Base-by-base conservation (phyloP, 2,329 filamentous ascomycete genomes). In the Arthrobotrys musiformis region DNA sequence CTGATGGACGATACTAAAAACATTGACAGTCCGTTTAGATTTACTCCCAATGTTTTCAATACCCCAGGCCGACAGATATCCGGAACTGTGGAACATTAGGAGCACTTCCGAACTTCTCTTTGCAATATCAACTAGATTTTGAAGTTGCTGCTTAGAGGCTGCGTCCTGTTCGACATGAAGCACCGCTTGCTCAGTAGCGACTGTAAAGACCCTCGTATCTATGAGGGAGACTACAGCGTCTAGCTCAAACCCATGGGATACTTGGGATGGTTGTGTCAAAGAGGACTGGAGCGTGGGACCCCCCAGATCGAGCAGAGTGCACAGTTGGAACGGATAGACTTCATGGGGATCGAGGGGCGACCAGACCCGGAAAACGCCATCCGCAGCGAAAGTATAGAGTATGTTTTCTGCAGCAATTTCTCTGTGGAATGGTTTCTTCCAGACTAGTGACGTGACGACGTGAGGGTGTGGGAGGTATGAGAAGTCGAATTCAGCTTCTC, bases 61-160 rank as follows among this genome's bases (percentile, higher is more conserved):
- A 0, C 93, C 94, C 92, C 94, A 97, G 0, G 93, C 93, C 44
- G 92, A 93, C 91, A 98, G 93, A 79, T 90, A 90, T 0, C 94
- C 94, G 56, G 87, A 86, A n/a, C 90, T 90, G 83, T 98, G 93
- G 56, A 97, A 86, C 7, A 94, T 90, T 24, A 98, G 87, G 79
- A 93, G 95, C 1, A 99, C 89, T 82, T 99, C 95, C 0, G 94
- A 93, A 69, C 88, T 92, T 63, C 91, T 90, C 78, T 94, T 95
- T 8, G 93, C 93, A 80, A 97, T 88, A 79, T 93, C 91, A 48
- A 97, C 91, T 4, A 98, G 85, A 82, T 97, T 93, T 80, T 95
- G 91, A 61, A 97, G 85, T 4, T 64, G 64, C 22, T 76, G 72
- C 54, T 76, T 76, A 7, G 72, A 70, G 13, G 58, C 52, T 9